Evolutionary conservation across 768 basidiomycete genomes (phyloP), one percentile per base, ranked within the genome.

Genomic region (Tubosaeta sp.): DNA sequence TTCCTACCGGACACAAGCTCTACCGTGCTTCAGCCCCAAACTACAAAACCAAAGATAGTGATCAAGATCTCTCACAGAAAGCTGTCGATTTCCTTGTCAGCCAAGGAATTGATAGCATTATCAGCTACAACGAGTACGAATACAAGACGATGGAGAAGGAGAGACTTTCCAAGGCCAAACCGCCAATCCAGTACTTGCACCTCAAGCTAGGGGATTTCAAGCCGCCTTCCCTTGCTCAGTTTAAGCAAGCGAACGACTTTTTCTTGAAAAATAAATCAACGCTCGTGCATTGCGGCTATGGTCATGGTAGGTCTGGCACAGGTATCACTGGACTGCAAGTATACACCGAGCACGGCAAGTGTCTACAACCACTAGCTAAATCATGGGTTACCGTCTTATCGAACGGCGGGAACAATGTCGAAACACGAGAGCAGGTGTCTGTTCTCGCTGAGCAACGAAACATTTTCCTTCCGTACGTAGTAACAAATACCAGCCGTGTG

Each of bases 11-110:
- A 18, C 55, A 57, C 24, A 48, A 49, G 13, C 55, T 63, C 21
- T 56, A 55, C 36, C 64, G 63, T 22, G 43, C 64, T 35, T 65
- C 63, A 6, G 53, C 64, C 1, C 59, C 63, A 19, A 56, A 57
- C 49, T 64, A 64, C 47, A 31, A 10, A 1, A 8, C 0, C 18
- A 6, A 16, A 7, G 51, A 55, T 11, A 14, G 24, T 0, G 51
- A 57, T 31, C 64, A 65, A 48, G 13, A 51, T 5, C 54, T 64
- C 13, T 55, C 54, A 8, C 48, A 48, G 4, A 18, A 18, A 22
- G 60, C 54, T 1, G 54, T 62, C 18, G 10, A 61, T 12, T 61
- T 52, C 30, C 55, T 64, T 27, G 49, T 44, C 29, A 42, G 12
- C 16, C 34, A 53, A 44, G 42, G 47, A 2, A 59, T 64, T 38